Evolutionary conservation across 1,284 basidiomycete genomes (phyloP), one percentile per base, ranked within the genome.

Genomic region (Flammula alnicola): DNA sequence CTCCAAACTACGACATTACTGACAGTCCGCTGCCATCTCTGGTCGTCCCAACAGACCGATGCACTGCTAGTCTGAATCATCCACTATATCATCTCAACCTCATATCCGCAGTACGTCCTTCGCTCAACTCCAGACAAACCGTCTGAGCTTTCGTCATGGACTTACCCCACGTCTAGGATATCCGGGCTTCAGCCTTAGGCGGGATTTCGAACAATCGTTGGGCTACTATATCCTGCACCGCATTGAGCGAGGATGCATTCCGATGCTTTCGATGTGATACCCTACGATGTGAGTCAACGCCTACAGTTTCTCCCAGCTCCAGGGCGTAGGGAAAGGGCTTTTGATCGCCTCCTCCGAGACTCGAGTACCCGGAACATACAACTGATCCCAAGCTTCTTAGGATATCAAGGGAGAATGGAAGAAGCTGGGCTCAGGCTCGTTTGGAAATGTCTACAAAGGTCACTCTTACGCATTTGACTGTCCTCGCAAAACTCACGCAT

Each of bases 391-490:
- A 11, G 10, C 10, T 17, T 19, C 27, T 4, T 30, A 95, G 91
- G 92, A 92, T 66, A 91, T 95, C 73, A 86, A 87, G 66, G 92
- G 91, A 45, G 77, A 86, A 30, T 95, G 93, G 91, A 86, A 86
- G 71, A 88, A 89, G 61, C 74, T 98, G 3, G 94, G 94, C 14
- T 85, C 90, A 25, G 94, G 94, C 4, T 94, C 91, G 26, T 98
- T 96, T 70, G 94, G 94, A 5, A 91, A 92, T 55, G 94, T 97
- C 36, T 94, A 89, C 76, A 93, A 89, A 68, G 93, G 93, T 88
- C 44, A 36, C 65, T 61, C 25, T 10, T 30, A 16, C n/a, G 27
- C 26, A 16, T 3, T 16, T 27, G 4, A 19, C 23, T 19, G 11
- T 33, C 20, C 19, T 20, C 35, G 25, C 20, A 17, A 48, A 41